Conservation (phyloP, 2,329 filamentous ascomycete genomes). For the Grosmannia clavigera region DNA sequence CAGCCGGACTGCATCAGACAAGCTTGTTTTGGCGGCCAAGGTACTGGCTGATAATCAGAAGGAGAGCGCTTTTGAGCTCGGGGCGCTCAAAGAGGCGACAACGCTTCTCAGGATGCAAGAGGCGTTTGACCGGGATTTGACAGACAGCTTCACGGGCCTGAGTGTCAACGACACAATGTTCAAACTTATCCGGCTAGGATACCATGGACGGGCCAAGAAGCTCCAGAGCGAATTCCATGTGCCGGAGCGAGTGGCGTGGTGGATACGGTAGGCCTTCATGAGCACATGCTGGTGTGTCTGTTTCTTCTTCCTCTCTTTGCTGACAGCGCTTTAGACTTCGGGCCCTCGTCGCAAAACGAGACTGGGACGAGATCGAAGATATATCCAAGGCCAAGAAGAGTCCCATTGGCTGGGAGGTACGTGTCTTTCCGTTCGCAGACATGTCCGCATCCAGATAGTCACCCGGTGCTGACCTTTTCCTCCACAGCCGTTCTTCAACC, state of each 20-base stretch:
- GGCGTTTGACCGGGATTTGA: slow-evolving; percentile 71
- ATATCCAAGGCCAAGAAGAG: slow-evolving; percentile 67
- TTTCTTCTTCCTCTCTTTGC: not conserved
- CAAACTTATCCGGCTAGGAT: slow-evolving; percentile 70
- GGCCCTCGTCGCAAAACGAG: slow-evolving; percentile 76
- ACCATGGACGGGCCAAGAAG: slow-evolving; percentile 75
- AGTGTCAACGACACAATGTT: slow-evolving; percentile 88
- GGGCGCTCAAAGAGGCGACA: slow-evolving; percentile 66
- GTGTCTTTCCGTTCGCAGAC: slow-evolving; percentile 18
- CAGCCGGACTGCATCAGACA: slow-evolving; percentile 61
- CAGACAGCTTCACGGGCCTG: slow-evolving; percentile 64
- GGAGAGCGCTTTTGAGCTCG: slow-evolving; percentile 62
- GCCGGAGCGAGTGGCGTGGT: slow-evolving; percentile 80
- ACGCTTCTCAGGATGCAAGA: slow-evolving; percentile 79
- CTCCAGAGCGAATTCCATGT: slow-evolving; percentile 88
- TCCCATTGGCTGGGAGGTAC: slow-evolving; percentile 91
- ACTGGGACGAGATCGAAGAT: slow-evolving; percentile 90
- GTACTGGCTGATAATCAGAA: slow-evolving; percentile 67
- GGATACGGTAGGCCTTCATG: slow-evolving; percentile 43
- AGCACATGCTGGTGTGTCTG: not conserved
- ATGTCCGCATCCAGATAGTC: not conserved
- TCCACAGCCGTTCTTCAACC: slow-evolving; percentile 74
- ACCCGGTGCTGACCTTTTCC: not conserved
- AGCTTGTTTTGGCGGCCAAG: slow-evolving; percentile 75
- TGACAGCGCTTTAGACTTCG: slow-evolving; percentile 45